Evolutionary conservation across 2,329 filamentous ascomycete genomes (phyloP).

Genomic region (Emmonsiellopsis sp.): DNA sequence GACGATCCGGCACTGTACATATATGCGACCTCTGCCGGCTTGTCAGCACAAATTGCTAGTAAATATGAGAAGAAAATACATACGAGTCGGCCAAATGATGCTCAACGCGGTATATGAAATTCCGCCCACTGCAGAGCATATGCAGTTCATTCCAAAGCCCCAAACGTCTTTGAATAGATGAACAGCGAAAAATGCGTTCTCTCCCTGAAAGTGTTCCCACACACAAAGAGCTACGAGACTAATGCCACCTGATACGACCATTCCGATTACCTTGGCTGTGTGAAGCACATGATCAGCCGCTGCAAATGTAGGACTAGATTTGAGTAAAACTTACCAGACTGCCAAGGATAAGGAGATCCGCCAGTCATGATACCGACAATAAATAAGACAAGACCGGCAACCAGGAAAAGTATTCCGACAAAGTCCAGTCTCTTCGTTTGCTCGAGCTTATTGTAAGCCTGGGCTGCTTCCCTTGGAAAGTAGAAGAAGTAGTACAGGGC

Average conservation of each 20-base stretch:
- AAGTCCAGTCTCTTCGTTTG: conserved; percentile 13
- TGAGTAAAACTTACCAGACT: neutral
- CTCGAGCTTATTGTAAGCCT: conserved; percentile 4
- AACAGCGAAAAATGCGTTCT: neutral
- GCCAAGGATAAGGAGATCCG: conserved; percentile 12
- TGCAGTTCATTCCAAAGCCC: conserved; percentile 3
- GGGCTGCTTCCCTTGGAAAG: neutral
- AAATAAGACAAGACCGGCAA: conserved; percentile 11
- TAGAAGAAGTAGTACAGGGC: neutral
- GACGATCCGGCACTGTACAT: neutral
- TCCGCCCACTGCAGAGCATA: neutral
- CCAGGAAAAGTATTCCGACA: conserved; percentile 10
- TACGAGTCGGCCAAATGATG: conserved; percentile 2
- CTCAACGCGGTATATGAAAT: neutral
- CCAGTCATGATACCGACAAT: conserved; percentile 12
- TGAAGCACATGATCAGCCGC: neutral
- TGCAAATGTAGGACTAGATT: neutral
- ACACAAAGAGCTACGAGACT: neutral
- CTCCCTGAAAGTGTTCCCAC: neutral
- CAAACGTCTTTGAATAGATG: conserved; percentile 2
- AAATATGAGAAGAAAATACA: neutral
- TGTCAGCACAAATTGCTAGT: neutral
- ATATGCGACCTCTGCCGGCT: neutral
- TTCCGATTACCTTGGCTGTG: neutral
- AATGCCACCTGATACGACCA: neutral